These are phyloP conservation scores for Trypanosoma theileri DNA, from an alignment of 208 protist genomes.

Conservation along the genomic window DNA sequence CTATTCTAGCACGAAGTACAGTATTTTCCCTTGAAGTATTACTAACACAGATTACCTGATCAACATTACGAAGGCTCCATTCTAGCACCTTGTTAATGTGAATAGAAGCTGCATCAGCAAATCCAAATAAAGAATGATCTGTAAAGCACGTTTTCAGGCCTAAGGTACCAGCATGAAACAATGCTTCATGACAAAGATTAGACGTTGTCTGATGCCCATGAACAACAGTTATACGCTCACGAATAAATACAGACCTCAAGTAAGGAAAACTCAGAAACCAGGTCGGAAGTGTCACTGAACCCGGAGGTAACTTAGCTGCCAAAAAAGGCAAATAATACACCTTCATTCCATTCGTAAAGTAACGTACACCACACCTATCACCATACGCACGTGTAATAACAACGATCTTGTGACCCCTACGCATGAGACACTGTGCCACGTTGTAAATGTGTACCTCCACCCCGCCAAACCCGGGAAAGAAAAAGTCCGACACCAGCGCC, in stretches of 20 bases:
- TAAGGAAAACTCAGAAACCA: constrained; percentile 84
- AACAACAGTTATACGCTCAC: constrained; percentile 96
- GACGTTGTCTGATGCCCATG: constrained; percentile 98
- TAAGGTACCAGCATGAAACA: constrained; percentile 95
- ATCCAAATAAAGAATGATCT: constrained; percentile 99
- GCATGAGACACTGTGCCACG: constrained; percentile 94
- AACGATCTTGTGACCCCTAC: constrained; percentile 96
- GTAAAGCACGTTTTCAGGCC: constrained; percentile 96
- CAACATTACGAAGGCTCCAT: constrained; percentile 93
- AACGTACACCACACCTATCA: constrained; percentile 93
- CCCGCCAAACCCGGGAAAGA: constrained; percentile 98
- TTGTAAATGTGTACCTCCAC: constrained; percentile 98
- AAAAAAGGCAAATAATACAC: constrained; percentile 97
- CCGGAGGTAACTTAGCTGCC: constrained; percentile 85
- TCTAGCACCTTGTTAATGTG: constrained; percentile 97
- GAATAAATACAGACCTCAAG: constrained; percentile 94
- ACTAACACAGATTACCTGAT: constrained; percentile 98
- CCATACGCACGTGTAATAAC: constrained; percentile 96
- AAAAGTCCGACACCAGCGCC: constrained; percentile 97
- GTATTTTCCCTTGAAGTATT: constrained; percentile 98
- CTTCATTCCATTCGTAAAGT: constrained; percentile 96
- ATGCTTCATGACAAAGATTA: constrained; percentile 93
- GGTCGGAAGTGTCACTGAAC: constrained; percentile 91
- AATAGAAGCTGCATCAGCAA: constrained; percentile 94
- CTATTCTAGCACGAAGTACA: constrained; percentile 92